These are phyloP conservation scores for Epicoccum sorghinum DNA, from an alignment of 2,329 filamentous ascomycete species.

Conservation along the genomic window DNA sequence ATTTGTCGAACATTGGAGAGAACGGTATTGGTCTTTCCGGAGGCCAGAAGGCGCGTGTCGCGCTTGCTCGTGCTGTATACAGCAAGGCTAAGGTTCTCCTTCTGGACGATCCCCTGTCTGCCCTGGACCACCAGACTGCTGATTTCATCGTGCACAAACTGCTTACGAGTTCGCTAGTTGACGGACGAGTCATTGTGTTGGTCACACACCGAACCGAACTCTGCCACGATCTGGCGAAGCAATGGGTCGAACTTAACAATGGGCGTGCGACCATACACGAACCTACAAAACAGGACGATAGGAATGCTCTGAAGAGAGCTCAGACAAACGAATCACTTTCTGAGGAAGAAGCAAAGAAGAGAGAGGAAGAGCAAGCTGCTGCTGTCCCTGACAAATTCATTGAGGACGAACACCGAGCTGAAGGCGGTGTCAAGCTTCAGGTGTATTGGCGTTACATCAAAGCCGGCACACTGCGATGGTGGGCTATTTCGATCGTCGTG, in stretches of 20 bases:
- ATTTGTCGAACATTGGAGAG: slow-evolving; percentile 66
- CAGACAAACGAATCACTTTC: slow-evolving; percentile 46
- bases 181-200: slow-evolving; percentile 62
- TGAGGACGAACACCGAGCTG: slow-evolving; percentile 74
- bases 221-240: slow-evolving; percentile 72
- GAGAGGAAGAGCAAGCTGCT: slow-evolving; percentile 50
- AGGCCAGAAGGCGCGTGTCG: slow-evolving; percentile 65
- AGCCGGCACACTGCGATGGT: slow-evolving; percentile 77
- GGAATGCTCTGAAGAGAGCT: slow-evolving; percentile 49
- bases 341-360: slow-evolving; percentile 45
- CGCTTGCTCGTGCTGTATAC: slow-evolving; percentile 66
- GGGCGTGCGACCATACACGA: slow-evolving; percentile 58
- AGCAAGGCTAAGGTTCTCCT: slow-evolving; percentile 61
- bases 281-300: slow-evolving; percentile 53
- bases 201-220: slow-evolving; percentile 73
- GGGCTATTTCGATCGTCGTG: slow-evolving; percentile 68
- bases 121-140: slow-evolving; percentile 68
- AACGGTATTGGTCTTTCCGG: slow-evolving; percentile 67
- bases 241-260: slow-evolving; percentile 72
- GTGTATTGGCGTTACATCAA: slow-evolving; percentile 88
- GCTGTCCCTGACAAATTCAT: slow-evolving; percentile 76
- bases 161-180: slow-evolving; percentile 60
- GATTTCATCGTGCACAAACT: slow-evolving; percentile 65
- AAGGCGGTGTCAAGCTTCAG: slow-evolving; percentile 74
- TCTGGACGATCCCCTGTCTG: slow-evolving; percentile 65